Conservation (phyloP, 192 early-diverging fungal species). For the Coemansia javaensis region DNA sequence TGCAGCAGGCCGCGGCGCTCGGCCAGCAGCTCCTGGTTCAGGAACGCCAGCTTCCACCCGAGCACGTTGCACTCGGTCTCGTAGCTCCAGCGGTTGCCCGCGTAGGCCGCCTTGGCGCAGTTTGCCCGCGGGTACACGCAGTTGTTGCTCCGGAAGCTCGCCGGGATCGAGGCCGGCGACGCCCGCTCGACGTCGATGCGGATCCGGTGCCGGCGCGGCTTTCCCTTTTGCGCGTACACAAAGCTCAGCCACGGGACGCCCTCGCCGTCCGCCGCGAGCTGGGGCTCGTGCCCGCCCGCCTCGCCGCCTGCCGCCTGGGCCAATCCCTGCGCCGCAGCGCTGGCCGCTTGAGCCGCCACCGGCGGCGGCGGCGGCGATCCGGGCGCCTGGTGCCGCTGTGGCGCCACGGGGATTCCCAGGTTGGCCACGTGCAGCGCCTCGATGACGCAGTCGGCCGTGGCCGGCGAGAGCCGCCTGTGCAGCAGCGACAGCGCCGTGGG, state of each 20-base stretch:
- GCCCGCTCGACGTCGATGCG: slow-evolving; percentile 68
- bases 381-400: background rate
- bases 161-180: slow-evolving; percentile 41
- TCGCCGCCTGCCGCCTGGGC: background rate
- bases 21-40: slow-evolving; percentile 62
- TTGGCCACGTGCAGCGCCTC: slow-evolving; percentile 35
- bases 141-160: slow-evolving; percentile 65
- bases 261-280: slow-evolving; percentile 18
- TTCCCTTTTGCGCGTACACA: slow-evolving; percentile 56
- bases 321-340: no score
- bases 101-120: slow-evolving; percentile 55
- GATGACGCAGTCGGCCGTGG: slow-evolving; percentile 41
- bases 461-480: slow-evolving; percentile 35
- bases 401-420: background rate
- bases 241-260: slow-evolving; percentile 39
- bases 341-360: no score
- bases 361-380: background rate
- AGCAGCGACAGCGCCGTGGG: slow-evolving; percentile 17
- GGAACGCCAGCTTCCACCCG: slow-evolving; percentile 77
- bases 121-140: slow-evolving; percentile 84
- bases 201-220: slow-evolving; percentile 56
- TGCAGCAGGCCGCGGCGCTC: slow-evolving; percentile 76
- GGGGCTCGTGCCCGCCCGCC: slow-evolving; percentile 13
- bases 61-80: slow-evolving; percentile 82
- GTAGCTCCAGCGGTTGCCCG: slow-evolving; percentile 80